These are phyloP conservation scores for Emergomyces orientalis DNA, from an alignment of 2,329 filamentous ascomycete genomes.

Conservation along the genomic window DNA sequence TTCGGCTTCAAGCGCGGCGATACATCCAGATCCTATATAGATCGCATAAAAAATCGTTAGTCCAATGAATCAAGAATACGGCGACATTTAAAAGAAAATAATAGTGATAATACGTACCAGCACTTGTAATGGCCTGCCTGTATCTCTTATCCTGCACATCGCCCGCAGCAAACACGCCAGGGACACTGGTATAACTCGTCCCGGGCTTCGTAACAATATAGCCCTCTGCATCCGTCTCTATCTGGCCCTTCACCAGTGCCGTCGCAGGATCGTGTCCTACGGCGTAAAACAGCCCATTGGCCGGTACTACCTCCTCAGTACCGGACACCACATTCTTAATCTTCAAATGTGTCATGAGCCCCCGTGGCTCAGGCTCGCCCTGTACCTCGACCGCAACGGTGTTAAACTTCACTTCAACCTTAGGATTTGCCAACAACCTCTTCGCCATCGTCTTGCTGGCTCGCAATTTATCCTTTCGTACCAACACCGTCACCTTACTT, in stretches of 20 bases:
- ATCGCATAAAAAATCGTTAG: background rate
- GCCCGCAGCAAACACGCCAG: conserved; percentile 91
- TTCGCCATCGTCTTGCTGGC: conserved; percentile 89
- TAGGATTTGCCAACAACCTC: conserved; percentile 69
- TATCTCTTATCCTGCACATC: conserved; percentile 99
- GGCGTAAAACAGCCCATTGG: conserved; percentile 93
- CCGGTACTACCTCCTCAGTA: conserved; percentile 70
- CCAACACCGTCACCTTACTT: conserved; percentile 86
- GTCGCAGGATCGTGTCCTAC: conserved; percentile 95
- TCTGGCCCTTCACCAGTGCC: conserved; percentile 75
- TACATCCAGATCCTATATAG: conserved; percentile 75
- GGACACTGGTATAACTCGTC: conserved; percentile 74
- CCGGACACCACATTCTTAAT: conserved; percentile 72
- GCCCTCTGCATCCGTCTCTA: conserved; percentile 79
- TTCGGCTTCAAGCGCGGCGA: conserved; percentile 92
- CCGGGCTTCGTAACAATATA: conserved; percentile 87
- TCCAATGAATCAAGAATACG: background rate
- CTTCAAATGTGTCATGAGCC: conserved; percentile 79
- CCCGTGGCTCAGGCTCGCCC: conserved; percentile 63
- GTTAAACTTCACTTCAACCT: conserved; percentile 86
- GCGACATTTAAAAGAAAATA: conserved; percentile 14
- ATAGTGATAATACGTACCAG: conserved; percentile 53
- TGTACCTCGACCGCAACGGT: conserved; percentile 70
- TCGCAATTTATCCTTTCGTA: conserved; percentile 75
- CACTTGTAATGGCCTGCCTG: conserved; percentile 94